phyloP scores from a whole-genome alignment of 306 rosid species.

The Dalbergia oliveri region DNA sequence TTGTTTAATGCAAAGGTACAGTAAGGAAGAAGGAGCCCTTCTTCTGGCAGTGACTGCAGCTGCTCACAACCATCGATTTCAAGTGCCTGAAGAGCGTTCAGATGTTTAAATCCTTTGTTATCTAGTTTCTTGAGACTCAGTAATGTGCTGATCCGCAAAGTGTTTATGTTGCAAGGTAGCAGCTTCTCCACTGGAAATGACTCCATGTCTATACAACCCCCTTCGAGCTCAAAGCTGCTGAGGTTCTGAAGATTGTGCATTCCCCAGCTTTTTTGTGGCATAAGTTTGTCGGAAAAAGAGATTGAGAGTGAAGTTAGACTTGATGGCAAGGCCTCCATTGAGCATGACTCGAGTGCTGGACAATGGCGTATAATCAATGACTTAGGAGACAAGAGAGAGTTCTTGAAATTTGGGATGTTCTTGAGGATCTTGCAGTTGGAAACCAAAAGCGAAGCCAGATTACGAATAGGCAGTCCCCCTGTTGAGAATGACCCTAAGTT shows the following conservation, averaged over 20 bases:
- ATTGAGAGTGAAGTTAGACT: constrained; percentile 17
- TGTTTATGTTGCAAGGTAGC: constrained; percentile 15
- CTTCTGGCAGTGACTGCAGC: constrained; percentile 11
- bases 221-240: constrained; percentile 35
- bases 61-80: constrained; percentile 28
- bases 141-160: not conserved
- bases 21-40: constrained; percentile 28
- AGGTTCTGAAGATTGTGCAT: constrained; percentile 11
- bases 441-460: constrained; percentile 5
- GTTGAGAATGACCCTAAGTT: constrained; percentile 1
- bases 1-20: not conserved
- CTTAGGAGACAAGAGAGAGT: constrained; percentile 1
- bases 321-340: constrained; percentile 31
- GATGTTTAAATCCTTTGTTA: constrained; percentile 18
- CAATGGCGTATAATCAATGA: constrained; percentile 12
- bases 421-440: not conserved
- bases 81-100: constrained; percentile 24
- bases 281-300: constrained; percentile 12
- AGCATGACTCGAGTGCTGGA: constrained; percentile 15
- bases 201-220: constrained; percentile 33
- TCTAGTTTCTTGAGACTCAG: constrained; percentile 30
- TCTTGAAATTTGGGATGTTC: constrained; percentile 18
- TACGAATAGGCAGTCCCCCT: constrained; percentile 30
- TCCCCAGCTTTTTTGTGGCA: constrained; percentile 28
- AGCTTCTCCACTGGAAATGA: constrained; percentile 31